Base-by-base conservation (phyloP, 75 land plant genomes). In the Sequoiadendron giganteum region DNA sequence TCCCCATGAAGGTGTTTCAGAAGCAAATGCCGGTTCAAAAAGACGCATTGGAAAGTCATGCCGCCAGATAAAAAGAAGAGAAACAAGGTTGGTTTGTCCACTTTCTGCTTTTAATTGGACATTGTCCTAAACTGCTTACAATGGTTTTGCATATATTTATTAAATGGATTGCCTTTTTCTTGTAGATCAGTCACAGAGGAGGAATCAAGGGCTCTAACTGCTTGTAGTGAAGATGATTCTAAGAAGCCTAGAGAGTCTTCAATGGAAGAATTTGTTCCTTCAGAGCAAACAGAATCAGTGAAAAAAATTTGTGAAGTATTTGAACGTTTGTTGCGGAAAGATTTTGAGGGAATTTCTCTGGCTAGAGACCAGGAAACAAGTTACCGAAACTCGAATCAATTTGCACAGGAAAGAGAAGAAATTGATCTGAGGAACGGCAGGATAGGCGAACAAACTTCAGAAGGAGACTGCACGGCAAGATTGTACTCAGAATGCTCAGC, bases 11-110 rank as follows among this genome's bases (percentile, higher is more conserved):
- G 28, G 85, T 40, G 45, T 89, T 86, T 18, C 81, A 90, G 86
- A 89, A 88, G 78, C 88, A 85, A 5, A 88, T 61, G 89, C 94
- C 76, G 91, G 93, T 15, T 86, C 91, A 25, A 94, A 89, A 76
- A 85, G 91, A 56, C 88, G 83, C 39, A 43, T 83, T 5, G 96
- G 96, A 13, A 95, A 93, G 85, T 95, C 96, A 36, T 93, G 95
- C 70, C 91, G 96, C 68, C 88, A 90, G 72, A 91, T 92, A 76
- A 92, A 90, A 88, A 89, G 87, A 38, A 83, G 77, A 61, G 93
- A 95, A 75, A 83, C 81, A 52, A 87, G 91, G 95, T 93, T 21
- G 86, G 85, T 42, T 48, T 75, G 16, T 84, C 8, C 19, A 42
- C 25, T 38, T 32, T 40, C 73, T 75, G 21, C 82, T 42, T 61